Conservation (phyloP, 2,329 filamentous ascomycete genomes). For the Exophiala alcalophila region DNA sequence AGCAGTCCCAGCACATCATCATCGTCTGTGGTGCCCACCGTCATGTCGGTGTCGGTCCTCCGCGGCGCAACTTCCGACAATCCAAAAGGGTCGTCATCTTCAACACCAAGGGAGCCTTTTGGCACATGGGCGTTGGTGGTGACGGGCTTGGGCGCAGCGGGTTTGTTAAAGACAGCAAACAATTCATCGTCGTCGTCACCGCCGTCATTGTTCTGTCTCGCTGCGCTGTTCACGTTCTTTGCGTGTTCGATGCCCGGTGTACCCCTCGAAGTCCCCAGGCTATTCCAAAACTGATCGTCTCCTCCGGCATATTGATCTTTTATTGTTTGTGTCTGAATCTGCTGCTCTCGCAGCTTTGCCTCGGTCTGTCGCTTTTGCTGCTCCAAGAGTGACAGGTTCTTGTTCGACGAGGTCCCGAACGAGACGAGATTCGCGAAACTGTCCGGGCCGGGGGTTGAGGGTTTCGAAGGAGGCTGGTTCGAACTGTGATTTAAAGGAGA, state of each 20-base stretch:
- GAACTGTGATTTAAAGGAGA: slow-evolving; percentile 40
- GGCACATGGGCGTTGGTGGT: slow-evolving; percentile 20
- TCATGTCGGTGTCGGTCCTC: slow-evolving; percentile 49
- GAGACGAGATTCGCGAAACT: slow-evolving; percentile 65
- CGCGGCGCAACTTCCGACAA: slow-evolving; percentile 56
- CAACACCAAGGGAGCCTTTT: slow-evolving; percentile 36
- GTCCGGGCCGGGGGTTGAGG: slow-evolving; percentile 44
- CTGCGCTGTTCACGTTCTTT: slow-evolving; percentile 6
- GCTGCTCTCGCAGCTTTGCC: slow-evolving; percentile 71
- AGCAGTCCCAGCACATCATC: slow-evolving; percentile 63
- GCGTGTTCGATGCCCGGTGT: slow-evolving; percentile 36
- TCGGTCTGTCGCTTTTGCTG: slow-evolving; percentile 70
- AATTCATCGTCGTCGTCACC: slow-evolving; percentile 54
- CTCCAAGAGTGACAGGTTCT: slow-evolving; percentile 67
- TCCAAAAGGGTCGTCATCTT: slow-evolving; percentile 80
- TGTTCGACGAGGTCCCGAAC: slow-evolving; percentile 52
- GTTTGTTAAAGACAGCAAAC: slow-evolving; percentile 58
- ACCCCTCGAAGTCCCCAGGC: slow-evolving; percentile 57
- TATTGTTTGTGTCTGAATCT: slow-evolving; percentile 66
- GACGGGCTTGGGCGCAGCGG: slow-evolving; percentile 35
- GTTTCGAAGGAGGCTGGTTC: slow-evolving; percentile 39
- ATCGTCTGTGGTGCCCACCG: slow-evolving; percentile 59
- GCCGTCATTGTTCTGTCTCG: slow-evolving; percentile 6
- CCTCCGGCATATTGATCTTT: slow-evolving; percentile 72
- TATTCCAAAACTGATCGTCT: slow-evolving; percentile 71